These are phyloP conservation scores for Serendipita vermifera DNA, from an alignment of 768 basidiomycete genomes.

Conservation along the genomic window DNA sequence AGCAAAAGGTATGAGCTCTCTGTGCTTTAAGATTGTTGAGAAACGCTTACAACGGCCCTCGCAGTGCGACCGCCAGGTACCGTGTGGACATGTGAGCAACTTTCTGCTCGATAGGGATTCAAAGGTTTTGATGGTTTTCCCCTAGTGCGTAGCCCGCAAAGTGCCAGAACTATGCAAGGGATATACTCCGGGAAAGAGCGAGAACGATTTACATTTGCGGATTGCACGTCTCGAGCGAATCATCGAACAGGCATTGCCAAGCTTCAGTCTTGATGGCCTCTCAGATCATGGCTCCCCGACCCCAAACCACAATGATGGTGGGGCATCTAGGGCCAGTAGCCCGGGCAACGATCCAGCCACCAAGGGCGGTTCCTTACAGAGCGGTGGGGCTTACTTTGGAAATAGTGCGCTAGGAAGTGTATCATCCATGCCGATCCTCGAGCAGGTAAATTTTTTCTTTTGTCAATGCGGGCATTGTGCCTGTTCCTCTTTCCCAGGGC, in stretches of 20 bases:
- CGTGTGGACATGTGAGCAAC: conserved; percentile 62
- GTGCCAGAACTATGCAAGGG: conserved; percentile 80
- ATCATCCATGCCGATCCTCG: conserved; percentile 63
- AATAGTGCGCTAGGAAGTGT: conserved; percentile 74
- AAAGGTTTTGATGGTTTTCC: conserved; percentile 14
- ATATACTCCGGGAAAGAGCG: conserved; percentile 76
- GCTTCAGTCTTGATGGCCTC: conserved; percentile 12
- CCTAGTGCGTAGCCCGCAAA: conserved; percentile 68
- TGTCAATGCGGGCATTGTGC: background rate
- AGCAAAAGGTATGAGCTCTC: conserved; percentile 53
- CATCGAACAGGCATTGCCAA: conserved; percentile 61
- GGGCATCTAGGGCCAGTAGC: conserved; percentile 37
- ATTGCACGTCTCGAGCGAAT: conserved; percentile 69
- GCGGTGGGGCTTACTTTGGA: conserved; percentile 69
- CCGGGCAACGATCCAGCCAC: conserved; percentile 57
- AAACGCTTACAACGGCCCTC: conserved; percentile 14
- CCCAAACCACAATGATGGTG: conserved; percentile 21
- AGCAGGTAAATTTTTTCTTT: conserved; percentile 67
- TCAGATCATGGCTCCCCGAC: conserved; percentile 17
- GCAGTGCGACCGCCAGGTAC: conserved; percentile 75
- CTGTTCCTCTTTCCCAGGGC: background rate
- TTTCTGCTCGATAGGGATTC: conserved; percentile 10
- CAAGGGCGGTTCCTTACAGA: conserved; percentile 65
- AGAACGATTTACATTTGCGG: conserved; percentile 56
- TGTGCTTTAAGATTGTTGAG: conserved; percentile 8